These are phyloP conservation scores for Trichoderma sp. DNA, from an alignment of 2,329 filamentous ascomycete species.

Conservation along the genomic window DNA sequence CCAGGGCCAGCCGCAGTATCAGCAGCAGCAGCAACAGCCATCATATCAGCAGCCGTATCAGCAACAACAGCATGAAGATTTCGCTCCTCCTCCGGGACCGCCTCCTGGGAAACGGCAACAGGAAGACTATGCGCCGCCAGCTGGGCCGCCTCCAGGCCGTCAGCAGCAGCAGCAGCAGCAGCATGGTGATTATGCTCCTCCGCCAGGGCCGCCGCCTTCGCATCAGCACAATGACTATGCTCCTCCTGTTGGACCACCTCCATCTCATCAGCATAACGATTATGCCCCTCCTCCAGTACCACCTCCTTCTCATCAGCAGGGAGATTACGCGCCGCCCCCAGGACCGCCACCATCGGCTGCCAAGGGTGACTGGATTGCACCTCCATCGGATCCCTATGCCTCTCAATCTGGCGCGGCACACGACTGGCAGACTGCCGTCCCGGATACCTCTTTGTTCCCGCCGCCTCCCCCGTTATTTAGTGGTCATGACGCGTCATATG, in stretches of 20 bases:
- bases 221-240: conserved; percentile 22
- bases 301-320: conserved; percentile 25
- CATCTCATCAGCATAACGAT: conserved; percentile 3
- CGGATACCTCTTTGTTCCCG: conserved; percentile 69
- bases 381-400: conserved; percentile 39
- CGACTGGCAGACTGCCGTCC: conserved; percentile 69
- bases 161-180: conserved; percentile 17
- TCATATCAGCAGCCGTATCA: not conserved
- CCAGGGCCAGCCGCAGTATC: not conserved
- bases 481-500: conserved; percentile 62
- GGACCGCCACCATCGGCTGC: conserved; percentile 33
- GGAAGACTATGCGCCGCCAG: conserved; percentile 25
- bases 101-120: conserved; percentile 26
- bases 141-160: conserved; percentile 27
- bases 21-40: not conserved
- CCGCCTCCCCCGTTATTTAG: conserved; percentile 67
- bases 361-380: conserved; percentile 30
- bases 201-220: conserved; percentile 27
- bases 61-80: conserved; percentile 23
- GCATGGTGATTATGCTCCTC: conserved; percentile 24
- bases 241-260: conserved; percentile 37
- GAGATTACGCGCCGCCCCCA: conserved; percentile 32
- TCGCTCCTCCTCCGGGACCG: conserved; percentile 35
- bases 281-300: conserved; percentile 34
- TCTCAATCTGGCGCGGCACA: conserved; percentile 45